Evolutionary conservation across 2,329 filamentous ascomycete species (phyloP), one percentile per base, ranked within the genome.

Genomic region (Phyllosticta citrichinensis): DNA sequence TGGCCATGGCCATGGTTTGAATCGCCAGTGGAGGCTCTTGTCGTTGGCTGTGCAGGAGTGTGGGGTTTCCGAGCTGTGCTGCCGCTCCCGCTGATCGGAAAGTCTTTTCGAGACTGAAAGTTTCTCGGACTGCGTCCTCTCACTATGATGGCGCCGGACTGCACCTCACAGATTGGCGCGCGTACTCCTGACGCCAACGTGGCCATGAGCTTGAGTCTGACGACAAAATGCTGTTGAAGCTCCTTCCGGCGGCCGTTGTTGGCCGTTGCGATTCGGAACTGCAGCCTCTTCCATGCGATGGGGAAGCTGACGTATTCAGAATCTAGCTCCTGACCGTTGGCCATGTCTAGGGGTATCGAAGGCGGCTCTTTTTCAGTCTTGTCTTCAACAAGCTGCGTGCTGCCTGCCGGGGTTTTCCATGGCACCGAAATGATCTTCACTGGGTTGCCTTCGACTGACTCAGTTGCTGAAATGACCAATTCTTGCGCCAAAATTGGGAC

Each of bases 181-280:
- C 92, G 96, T 35, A 81, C 82, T n/a, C 91, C 91, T 63, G 90
- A 94, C 0, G 89, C 83, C 56, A 97, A 77, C 0, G 90, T 94
- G 17, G 87, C 92, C 65, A 92, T 80, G 10, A 96, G 87, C 73
- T 93, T 96, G 57, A 97, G 78, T 64, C 91, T 87, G 62, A 97
- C 81, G 11, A 96, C 86, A 73, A 97, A 97, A 76, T 97, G 93
- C 71, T 97, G 93, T 71, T 97, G 93, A 54, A 97, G 82, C 73
- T 97, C 93, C 77, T 96, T 96, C 64, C 93, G 83, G 63, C 93
- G 85, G 11, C 93, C 93, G 71, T 97, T 97, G 76, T 97, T 97
- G 61, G 93, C 93, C 9, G 93, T 97, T 19, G 93, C 93, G 72
- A 93, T 96, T 68, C 93, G 83, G 71, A 97, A 97, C 69, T 97